phyloP scores from a whole-genome alignment of 805 yeast genomes.

The Monosporozyma siamensis region DNA sequence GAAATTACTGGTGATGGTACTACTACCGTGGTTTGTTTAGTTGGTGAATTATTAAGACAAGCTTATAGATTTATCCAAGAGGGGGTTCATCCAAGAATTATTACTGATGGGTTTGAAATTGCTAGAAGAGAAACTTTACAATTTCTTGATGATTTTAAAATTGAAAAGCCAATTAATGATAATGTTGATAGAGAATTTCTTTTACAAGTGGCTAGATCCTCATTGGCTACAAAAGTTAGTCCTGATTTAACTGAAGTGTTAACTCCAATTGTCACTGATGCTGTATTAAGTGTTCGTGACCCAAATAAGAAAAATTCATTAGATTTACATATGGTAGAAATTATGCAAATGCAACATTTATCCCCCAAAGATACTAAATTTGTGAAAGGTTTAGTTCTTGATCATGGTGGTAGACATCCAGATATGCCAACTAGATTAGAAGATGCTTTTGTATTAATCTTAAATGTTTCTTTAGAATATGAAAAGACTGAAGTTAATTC shows the following conservation, averaged over 20 bases:
- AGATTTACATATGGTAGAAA: conserved; percentile 95
- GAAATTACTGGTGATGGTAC: conserved; percentile 99
- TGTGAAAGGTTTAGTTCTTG: conserved; percentile 83
- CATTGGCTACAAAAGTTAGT: conserved; percentile 79
- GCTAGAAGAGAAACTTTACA: conserved; percentile 72
- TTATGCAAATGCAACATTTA: conserved; percentile 96
- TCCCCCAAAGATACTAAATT: conserved; percentile 75
- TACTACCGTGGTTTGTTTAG: conserved; percentile 86
- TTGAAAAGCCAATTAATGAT: conserved; percentile 31
- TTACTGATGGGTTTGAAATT: conserved; percentile 89
- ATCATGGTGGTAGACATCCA: conserved; percentile 98
- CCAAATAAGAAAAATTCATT: conserved; percentile 38
- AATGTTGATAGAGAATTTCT: conserved; percentile 77
- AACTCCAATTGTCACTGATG: conserved; percentile 93
- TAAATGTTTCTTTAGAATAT: conserved; percentile 91
- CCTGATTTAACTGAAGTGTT: conserved; percentile 67
- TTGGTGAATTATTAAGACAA: conserved; percentile 89
- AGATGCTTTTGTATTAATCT: conserved; percentile 76
- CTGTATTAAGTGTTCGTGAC: conserved; percentile 70
- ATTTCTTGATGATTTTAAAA: conserved; percentile 59
- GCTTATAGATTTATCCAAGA: conserved; percentile 87
- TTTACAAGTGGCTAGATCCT: conserved; percentile 84
- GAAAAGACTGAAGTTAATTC: conserved; percentile 97
- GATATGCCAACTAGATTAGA: conserved; percentile 90
- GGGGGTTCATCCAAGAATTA: conserved; percentile 91